These are phyloP conservation scores for Talaromyces sp. DNA, from an alignment of 2,329 filamentous ascomycete genomes.

Conservation along the genomic window DNA sequence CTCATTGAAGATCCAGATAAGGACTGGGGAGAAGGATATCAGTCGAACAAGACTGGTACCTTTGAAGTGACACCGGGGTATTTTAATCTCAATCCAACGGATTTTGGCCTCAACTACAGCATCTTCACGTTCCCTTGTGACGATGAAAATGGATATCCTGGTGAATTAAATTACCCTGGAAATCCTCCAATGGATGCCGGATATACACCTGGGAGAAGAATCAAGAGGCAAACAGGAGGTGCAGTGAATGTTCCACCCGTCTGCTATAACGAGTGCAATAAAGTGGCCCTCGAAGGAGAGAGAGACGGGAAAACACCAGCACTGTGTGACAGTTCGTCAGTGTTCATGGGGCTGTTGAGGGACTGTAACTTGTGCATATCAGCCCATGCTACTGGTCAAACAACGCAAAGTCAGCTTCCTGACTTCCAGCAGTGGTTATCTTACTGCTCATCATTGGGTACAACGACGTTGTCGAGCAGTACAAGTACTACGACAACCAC, in stretches of 20 bases:
- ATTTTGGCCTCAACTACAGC: conserved; percentile 57
- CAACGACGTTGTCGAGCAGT: neutral
- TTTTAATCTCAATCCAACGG: conserved; percentile 59
- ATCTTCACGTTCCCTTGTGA: conserved; percentile 50
- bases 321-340: conserved; percentile 16
- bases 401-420: conserved; percentile 4
- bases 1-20: conserved; percentile 21
- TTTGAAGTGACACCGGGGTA: conserved; percentile 54
- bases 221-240: conserved; percentile 6
- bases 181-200: neutral
- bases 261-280: conserved; percentile 54
- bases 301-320: conserved; percentile 42
- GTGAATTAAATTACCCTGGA: neutral
- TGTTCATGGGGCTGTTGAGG: conserved; percentile 10
- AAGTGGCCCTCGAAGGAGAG: conserved; percentile 45
- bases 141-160: too few species aligned
- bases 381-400: conserved; percentile 2
- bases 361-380: conserved; percentile 13
- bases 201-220: neutral
- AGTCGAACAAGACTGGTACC: conserved; percentile 31
- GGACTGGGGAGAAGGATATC: conserved; percentile 21
- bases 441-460: conserved; percentile 11
- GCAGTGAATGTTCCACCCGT: conserved; percentile 33
- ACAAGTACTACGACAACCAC: conserved; percentile 1
- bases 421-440: conserved; percentile 17